Evolutionary conservation across 83 land plant species (phyloP), one percentile per base, ranked within the genome.

Genomic region (Thuja plicata): DNA sequence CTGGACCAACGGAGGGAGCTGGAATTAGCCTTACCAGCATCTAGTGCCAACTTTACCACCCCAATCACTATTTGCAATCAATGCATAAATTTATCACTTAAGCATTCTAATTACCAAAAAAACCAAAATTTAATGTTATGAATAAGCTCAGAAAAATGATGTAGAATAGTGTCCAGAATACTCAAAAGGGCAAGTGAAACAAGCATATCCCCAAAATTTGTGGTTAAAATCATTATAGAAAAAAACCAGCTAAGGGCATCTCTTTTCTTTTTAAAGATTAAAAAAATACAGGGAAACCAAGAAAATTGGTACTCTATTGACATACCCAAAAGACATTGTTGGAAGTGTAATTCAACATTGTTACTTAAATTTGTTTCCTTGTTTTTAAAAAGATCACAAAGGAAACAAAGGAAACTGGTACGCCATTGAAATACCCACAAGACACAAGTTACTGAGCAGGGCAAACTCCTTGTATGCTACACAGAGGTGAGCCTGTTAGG

Each of bases 11-110:
- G 45, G 99, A 99, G 5, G 99, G 99, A 37, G 99, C 99, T 16
- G 99, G 99, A 11, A 99, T 98, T 12, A n/a, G 99, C 99, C 96
- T 97, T 98, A 41, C 99, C 99, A 0, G 99, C 99, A 88, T 98
- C 98, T 88, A 97, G 93, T 17, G 99, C 99, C 74, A 98, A 92
- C 97, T 98, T 98, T 54, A 98, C 93, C 38, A 98, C 85, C 40
- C 96, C 99, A 86, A 92, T 88, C 91, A 98, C 99, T 98, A 94
- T 92, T 90, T 40, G 3, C 87, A 41, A 89, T 88, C 24, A 73
- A 89, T 46, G 54, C 74, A 35, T 57, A n/a, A 43, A 21, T 43
- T 37, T 30, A 21, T 78, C 76, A 35, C 30, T 54, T 19, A 35
- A 17, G 66, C 81, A 32, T 55, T 55, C 73, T 30, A 87, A 34